Evolutionary conservation across 495 filamentous ascomycete genomes (phyloP), one percentile per base, ranked within the genome.

Genomic region (Penicillium robsamsonii): DNA sequence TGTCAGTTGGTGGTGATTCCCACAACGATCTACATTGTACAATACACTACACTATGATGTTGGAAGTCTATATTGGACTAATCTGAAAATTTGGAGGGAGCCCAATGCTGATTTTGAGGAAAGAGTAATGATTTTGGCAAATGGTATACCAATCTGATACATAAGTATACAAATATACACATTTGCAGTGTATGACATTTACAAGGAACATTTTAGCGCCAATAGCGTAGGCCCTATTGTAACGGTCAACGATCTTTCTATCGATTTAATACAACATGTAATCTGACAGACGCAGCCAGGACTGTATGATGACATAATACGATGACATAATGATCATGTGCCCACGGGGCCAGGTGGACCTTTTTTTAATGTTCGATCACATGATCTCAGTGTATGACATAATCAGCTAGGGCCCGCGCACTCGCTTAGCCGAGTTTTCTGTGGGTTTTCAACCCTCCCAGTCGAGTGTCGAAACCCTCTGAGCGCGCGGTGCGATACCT

Each of bases 381-480:
- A 65, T 67, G 69, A 74, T 71, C 69, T 62, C 2, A 17, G 56
- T 37, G 5, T 8, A 45, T 54, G 52, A 54, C 33, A 35, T 76
- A 73, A 68, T 56, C 40, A 31, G 20, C 43, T 73, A 74, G 70
- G 70, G 68, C 66, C 71, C 61, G 58, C 58, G 66, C 59, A 27
- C 72, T 79, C 75, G 75, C 75, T 79, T 79, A 79, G 72, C 70
- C 68, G 63, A 73, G 55, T 75, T 77, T 77, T 75, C 68, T 77
- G 74, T 77, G 74, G 74, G 74, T 72, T 77, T 74, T 74, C 33
- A 67, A 64, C 66, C 69, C 57, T 58, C 63, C 67, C 64, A 27
- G 70, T 65, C 62, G 69, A 73, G 64, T 65, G 61, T 66, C 66
- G 70, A 76, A 70, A 69, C 61, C 62, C 68, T 68, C 72, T 62